Evolutionary conservation across 257 asterid genomes (phyloP).

Genomic region (Solanum tacnaense): DNA sequence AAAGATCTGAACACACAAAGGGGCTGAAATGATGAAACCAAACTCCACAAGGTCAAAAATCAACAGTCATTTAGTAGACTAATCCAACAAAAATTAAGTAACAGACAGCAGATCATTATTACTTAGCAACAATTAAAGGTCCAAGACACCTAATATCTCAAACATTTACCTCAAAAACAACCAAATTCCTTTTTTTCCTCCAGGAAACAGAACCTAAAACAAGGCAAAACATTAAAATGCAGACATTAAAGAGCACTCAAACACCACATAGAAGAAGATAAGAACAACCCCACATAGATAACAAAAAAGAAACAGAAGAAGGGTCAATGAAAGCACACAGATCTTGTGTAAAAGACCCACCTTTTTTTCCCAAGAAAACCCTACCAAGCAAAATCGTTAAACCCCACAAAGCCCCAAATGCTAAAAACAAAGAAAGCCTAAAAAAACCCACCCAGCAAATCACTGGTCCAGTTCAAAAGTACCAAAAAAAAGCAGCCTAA

Average conservation of each 20-base stretch:
- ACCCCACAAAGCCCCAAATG: slow-evolving; percentile 46
- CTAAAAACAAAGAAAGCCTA: slow-evolving; percentile 23
- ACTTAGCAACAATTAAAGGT: neutral
- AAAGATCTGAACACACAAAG: neutral
- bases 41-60: neutral
- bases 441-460: slow-evolving; percentile 43
- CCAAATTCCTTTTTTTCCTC: slow-evolving; percentile 6
- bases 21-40: neutral
- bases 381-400: slow-evolving; percentile 40
- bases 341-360: slow-evolving; percentile 64
- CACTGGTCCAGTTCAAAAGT: slow-evolving; percentile 45
- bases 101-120: neutral
- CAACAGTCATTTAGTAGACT: neutral
- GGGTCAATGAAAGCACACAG: slow-evolving; percentile 54
- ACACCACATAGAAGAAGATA: slow-evolving; percentile 38
- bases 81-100: neutral
- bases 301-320: slow-evolving; percentile 20
- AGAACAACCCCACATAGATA: slow-evolving; percentile 29
- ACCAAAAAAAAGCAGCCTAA: slow-evolving; percentile 24
- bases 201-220: slow-evolving; percentile 2
- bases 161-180: slow-evolving; percentile 4
- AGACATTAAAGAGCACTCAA: slow-evolving; percentile 21
- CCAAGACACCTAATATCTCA: neutral
- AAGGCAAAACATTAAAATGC: slow-evolving; percentile 26
- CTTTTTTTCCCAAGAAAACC: slow-evolving; percentile 29